phyloP scores from a whole-genome alignment of 768 basidiomycete genomes.

The Naganishia vaughanmartiniae region DNA sequence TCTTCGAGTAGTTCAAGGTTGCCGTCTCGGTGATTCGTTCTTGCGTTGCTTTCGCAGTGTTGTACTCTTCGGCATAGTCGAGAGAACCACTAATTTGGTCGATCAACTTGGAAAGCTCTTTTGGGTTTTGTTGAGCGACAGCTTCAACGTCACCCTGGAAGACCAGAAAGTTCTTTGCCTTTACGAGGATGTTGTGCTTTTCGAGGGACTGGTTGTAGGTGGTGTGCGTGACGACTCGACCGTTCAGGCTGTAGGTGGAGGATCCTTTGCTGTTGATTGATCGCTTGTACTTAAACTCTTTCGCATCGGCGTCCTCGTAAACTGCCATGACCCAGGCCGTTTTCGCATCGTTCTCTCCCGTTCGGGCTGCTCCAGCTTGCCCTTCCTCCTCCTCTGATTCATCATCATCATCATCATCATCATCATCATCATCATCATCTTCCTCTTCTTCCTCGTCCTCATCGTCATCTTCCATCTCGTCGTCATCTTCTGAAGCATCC shows the following conservation, averaged over 20 bases:
- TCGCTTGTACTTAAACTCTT: slow-evolving; percentile 86
- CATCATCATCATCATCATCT: slow-evolving; percentile 53
- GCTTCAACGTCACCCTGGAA: slow-evolving; percentile 99
- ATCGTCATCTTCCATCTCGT: slow-evolving; percentile 41
- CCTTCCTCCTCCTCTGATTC: slow-evolving; percentile 56
- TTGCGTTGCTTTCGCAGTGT: slow-evolving; percentile 78
- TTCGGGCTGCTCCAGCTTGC: slow-evolving; percentile 52
- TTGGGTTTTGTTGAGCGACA: slow-evolving; percentile 88
- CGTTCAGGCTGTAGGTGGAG: slow-evolving; percentile 87
- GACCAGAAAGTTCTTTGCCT: slow-evolving; percentile 98
- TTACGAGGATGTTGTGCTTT: slow-evolving; percentile 90
- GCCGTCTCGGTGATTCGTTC: slow-evolving; percentile 90
- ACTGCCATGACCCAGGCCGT: slow-evolving; percentile 96
- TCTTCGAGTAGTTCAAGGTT: slow-evolving; percentile 89
- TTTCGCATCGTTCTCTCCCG: slow-evolving; percentile 76
- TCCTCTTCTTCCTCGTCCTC: slow-evolving; percentile 48
- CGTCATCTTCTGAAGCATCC: slow-evolving; percentile 35
- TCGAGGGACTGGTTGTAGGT: slow-evolving; percentile 85
- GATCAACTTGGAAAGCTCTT: slow-evolving; percentile 81
- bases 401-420: slow-evolving; percentile 53
- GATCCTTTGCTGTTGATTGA: slow-evolving; percentile 87
- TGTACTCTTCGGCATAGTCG: slow-evolving; percentile 83
- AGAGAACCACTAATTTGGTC: slow-evolving; percentile 95
- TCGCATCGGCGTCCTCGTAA: slow-evolving; percentile 69
- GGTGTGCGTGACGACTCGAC: slow-evolving; percentile 74